Conservation (phyloP, 176 grass and related monocot species). For the Hordeum marinum region DNA sequence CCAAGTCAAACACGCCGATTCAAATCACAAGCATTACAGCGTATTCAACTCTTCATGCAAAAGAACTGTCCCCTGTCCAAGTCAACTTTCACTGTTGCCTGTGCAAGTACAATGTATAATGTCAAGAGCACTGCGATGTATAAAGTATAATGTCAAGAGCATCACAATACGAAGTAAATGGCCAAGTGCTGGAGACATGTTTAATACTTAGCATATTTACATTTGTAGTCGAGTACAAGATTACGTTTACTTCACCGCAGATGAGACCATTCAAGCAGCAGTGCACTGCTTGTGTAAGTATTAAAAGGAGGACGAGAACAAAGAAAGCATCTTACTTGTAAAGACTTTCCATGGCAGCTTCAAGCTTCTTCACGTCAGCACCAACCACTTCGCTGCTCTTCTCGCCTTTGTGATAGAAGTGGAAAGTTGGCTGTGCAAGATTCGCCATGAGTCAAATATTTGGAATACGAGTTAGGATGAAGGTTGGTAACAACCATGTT, state of each 20-base stretch:
- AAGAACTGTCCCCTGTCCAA: not conserved
- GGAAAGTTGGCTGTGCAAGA: constrained; percentile 32
- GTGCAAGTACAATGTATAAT: not conserved
- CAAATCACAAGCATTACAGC: not conserved
- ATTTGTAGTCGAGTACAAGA: not conserved
- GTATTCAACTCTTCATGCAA: not conserved
- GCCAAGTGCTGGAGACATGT: not conserved
- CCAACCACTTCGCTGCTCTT: constrained; percentile 35
- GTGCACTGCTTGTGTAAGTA: not conserved
- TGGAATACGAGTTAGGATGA: not conserved
- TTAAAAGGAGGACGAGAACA: not conserved
- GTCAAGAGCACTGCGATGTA: not conserved
- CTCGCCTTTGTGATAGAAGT: constrained; percentile 42
- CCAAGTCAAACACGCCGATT: not conserved
- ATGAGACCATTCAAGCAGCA: not conserved
- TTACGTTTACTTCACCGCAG: not conserved
- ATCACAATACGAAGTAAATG: not conserved
- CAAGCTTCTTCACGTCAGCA: constrained; percentile 20
- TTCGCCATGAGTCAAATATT: not conserved
- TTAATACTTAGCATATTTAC: not conserved
- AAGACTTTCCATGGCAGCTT: constrained; percentile 47
- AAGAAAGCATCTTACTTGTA: constrained; percentile 21
- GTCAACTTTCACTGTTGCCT: constrained; percentile 14
- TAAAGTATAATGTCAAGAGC: not conserved
- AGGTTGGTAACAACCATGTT: not conserved